phyloP scores from a whole-genome alignment of 495 filamentous ascomycete species.

The Hypoxylon trugodes region DNA sequence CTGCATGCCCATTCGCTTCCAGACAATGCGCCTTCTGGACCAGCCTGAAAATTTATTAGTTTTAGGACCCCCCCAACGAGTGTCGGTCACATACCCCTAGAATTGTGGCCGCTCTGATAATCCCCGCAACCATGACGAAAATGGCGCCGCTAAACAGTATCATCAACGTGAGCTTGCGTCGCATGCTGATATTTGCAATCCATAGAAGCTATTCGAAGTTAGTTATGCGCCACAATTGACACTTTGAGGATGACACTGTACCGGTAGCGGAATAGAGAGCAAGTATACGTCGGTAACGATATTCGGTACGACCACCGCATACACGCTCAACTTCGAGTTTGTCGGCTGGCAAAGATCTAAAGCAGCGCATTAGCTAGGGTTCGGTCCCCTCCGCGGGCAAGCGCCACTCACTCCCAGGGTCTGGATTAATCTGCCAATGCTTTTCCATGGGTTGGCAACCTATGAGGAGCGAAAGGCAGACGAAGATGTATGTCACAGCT shows the following conservation, averaged over 20 bases:
- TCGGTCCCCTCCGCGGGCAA: too few relatives aligned
- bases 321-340: constrained; percentile 53
- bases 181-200: constrained; percentile 51
- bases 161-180: constrained; percentile 57
- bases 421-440: constrained; percentile 66
- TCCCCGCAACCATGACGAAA: constrained; percentile 59
- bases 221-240: neutral
- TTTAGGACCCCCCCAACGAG: too few relatives aligned
- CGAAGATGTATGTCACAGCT: constrained; percentile 60
- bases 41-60: constrained; percentile 40
- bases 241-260: constrained; percentile 21
- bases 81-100: constrained; percentile 46
- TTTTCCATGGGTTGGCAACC: constrained; percentile 61
- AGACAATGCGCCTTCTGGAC: constrained; percentile 35
- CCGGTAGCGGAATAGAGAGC: constrained; percentile 61
- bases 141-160: constrained; percentile 60
- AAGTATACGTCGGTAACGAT: constrained; percentile 62
- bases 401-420: constrained; percentile 56
- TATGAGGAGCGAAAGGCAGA: constrained; percentile 62
- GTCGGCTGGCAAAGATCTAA: constrained; percentile 13
- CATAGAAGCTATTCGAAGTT: constrained; percentile 47
- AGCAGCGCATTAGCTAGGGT: constrained; percentile 58
- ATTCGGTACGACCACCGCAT: constrained; percentile 56
- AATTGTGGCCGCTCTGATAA: constrained; percentile 59
- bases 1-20: constrained; percentile 56